Evolutionary conservation across 1,284 basidiomycete genomes (phyloP), one percentile per base, ranked within the genome.

Genomic region (Malassezia pachydermatis): DNA sequence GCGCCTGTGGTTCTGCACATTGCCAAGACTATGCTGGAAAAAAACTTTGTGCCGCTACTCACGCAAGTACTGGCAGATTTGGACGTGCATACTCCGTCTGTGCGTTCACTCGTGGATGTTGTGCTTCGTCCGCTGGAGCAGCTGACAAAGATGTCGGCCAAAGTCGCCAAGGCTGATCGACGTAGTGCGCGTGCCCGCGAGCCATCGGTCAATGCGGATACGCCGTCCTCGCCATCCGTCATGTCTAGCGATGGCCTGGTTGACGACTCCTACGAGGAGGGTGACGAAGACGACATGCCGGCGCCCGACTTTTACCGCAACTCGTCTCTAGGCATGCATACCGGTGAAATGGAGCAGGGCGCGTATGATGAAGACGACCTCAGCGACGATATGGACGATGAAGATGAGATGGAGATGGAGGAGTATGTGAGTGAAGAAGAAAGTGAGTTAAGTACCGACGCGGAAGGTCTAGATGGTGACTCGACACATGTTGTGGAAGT

Each of bases 11-110:
- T 84, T 2, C 84, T 89, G 14, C 89, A 95, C 57, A 80, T 96
- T 50, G 88, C 94, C 34, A 98, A 96, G 76, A 80, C 90, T 56
- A 98, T 99, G 94, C 75, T 99, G 37, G 94, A 99, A 76, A 95
- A 96, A 77, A 88, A 88, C 69, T 94, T 86, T 63, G 94, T 96
- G 17, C 79, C 84, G 5, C 83, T 84, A 3, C 76, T 99, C 27
- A 96, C 94, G 0, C 84, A 78, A 42, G 84, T 88, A 10, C 78
- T 96, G 8, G 83, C 86, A 6, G 94, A 99, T 49, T 81, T 95
- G 30, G 94, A 99, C 67, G 78, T 96, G 44, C 94, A 95, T 70
- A 92, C 90, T 73, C 94, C 94, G 2, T 83, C 90, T 60, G 82
- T 95, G 58, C 83, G 84, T 50, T 79, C 80, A 30, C 77, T 96